Percentiles rank a stretch among this genome's conserved stretches.
phyloP scores from a whole-genome alignment of 2,329 filamentous ascomycete genomes.

The Trichoderma atrobrunneum region DNA sequence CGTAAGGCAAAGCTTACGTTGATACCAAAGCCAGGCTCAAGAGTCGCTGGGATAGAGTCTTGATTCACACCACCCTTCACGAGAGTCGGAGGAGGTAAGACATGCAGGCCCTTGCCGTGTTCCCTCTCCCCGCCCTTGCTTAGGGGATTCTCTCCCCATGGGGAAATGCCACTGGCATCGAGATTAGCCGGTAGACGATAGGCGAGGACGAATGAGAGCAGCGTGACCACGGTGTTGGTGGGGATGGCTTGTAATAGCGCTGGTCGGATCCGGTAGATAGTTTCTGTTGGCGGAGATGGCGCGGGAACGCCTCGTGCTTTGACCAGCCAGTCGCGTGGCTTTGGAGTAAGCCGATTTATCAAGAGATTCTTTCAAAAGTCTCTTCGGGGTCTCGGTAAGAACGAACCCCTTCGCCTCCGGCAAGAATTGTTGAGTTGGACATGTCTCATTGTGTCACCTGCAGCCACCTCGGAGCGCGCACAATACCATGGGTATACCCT shows the following conservation, averaged over 20 bases:
- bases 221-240: not conserved
- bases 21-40: not conserved
- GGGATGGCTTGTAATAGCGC: not conserved
- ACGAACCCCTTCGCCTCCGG: not conserved
- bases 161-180: not conserved
- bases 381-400: not conserved
- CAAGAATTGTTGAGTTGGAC: not conserved
- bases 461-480: not conserved
- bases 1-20: not conserved
- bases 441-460: not conserved
- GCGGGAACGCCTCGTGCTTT: not conserved
- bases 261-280: not conserved
- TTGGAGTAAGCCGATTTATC: not conserved
- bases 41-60: not conserved
- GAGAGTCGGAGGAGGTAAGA: not conserved
- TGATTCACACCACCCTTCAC: not conserved
- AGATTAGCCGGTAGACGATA: slow-evolving; percentile 11
- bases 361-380: not conserved
- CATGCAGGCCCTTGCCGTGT: not conserved
- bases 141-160: slow-evolving; percentile 1
- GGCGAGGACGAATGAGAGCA: not conserved
- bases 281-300: not conserved
- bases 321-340: not conserved
- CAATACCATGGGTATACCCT: not conserved
- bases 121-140: not conserved